phyloP scores from a whole-genome alignment of 2,329 filamentous ascomycete species.

The Talaromyces sp. region DNA sequence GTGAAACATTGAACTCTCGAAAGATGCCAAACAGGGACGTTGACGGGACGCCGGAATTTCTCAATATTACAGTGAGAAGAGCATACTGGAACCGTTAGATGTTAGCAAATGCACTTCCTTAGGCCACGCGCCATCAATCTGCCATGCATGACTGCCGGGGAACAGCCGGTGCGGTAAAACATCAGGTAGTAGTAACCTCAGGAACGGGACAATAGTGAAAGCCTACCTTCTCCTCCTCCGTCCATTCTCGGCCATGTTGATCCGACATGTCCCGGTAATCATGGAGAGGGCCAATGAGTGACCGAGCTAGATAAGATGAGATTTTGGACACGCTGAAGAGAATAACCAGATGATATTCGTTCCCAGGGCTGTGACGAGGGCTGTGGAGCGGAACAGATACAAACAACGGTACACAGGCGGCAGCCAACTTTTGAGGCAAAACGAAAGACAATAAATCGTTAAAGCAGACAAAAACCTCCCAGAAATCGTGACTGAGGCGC shows the following conservation, averaged over 20 bases:
- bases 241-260: slow-evolving; percentile 39
- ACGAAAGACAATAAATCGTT: slow-evolving; percentile 15
- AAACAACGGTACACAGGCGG: slow-evolving; percentile 13
- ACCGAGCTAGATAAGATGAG: not conserved
- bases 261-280: slow-evolving; percentile 41
- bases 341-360: not conserved
- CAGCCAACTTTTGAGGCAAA: slow-evolving; percentile 15
- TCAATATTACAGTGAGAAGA: slow-evolving; percentile 40
- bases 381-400: slow-evolving; percentile 6
- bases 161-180: not conserved
- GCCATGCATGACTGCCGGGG: not conserved
- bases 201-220: not conserved
- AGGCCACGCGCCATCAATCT: not conserved
- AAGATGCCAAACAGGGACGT: slow-evolving; percentile 35
- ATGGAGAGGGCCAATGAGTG: slow-evolving; percentile 24
- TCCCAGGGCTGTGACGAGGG: not conserved
- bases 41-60: slow-evolving; percentile 35
- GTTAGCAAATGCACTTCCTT: not conserved
- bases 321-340: not conserved
- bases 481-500: slow-evolving; percentile 25
- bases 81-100: slow-evolving; percentile 27
- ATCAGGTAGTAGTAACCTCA: not conserved
- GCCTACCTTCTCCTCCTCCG: slow-evolving; percentile 44
- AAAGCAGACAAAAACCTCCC: slow-evolving; percentile 28
- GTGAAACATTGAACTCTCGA: slow-evolving; percentile 32